Evolutionary conservation across 306 rosid species (phyloP).

Genomic region (Clitoria ternatea): DNA sequence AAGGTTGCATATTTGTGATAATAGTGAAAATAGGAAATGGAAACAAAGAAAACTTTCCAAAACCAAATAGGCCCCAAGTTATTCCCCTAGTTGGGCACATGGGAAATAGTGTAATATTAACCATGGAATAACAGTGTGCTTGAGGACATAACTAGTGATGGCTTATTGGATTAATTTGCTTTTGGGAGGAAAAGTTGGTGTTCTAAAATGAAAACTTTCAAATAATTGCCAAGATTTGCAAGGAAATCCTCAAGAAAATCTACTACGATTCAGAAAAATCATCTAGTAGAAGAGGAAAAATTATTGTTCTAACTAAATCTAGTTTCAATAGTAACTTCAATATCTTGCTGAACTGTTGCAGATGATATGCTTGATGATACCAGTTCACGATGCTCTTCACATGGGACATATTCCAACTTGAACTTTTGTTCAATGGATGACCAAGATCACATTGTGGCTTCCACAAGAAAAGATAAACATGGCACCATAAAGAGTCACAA

Average conservation of each 20-base stretch:
- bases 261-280: not conserved
- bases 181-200: not conserved
- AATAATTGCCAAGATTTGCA: not conserved
- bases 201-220: not conserved
- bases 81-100: not conserved
- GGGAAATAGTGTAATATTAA: not conserved
- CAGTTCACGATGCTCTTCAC: slow-evolving; percentile 72
- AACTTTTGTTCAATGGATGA: slow-evolving; percentile 45
- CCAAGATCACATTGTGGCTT: slow-evolving; percentile 32
- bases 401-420: slow-evolving; percentile 59
- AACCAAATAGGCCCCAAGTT: not conserved
- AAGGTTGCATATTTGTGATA: too few species aligned
- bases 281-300: not conserved
- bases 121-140: not conserved
- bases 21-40: not conserved
- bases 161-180: not conserved
- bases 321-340: slow-evolving; percentile 5
- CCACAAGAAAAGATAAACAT: slow-evolving; percentile 39
- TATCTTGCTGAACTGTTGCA: slow-evolving; percentile 40
- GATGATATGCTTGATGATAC: slow-evolving; percentile 63
- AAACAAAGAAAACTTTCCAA: not conserved
- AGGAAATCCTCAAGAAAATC: not conserved
- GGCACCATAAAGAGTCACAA: slow-evolving; percentile 41
- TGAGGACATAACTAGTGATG: not conserved
- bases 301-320: not conserved